Conservation (phyloP, 257 asterid genomes). For the Lantana camara region DNA sequence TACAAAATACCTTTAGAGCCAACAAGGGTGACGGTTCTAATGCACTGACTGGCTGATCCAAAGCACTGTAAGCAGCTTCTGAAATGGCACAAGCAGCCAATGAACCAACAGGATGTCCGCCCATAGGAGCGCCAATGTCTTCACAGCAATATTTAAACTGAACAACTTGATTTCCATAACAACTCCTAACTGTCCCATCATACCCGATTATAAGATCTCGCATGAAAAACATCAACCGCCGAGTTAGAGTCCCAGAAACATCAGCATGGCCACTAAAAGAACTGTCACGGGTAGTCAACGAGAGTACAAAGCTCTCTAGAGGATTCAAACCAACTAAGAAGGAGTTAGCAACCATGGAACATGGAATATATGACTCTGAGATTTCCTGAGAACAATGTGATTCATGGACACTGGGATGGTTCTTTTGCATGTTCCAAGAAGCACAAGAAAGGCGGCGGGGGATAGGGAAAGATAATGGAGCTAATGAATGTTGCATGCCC, state of each 20-base stretch:
- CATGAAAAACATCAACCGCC: slow-evolving; percentile 83
- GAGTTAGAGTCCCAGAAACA: slow-evolving; percentile 77
- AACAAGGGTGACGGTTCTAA: slow-evolving; percentile 89
- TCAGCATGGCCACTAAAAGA: slow-evolving; percentile 97
- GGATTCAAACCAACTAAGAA: slow-evolving; percentile 85
- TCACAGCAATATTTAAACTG: slow-evolving; percentile 58
- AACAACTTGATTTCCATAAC: slow-evolving; percentile 76
- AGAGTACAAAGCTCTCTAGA: slow-evolving; percentile 69
- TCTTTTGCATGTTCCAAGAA: slow-evolving; percentile 75
- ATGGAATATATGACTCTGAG: slow-evolving; percentile 55
- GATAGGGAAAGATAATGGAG: slow-evolving; percentile 69
- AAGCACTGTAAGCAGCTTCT: slow-evolving; percentile 95
- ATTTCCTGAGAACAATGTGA: slow-evolving; percentile 29
- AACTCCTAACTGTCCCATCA: slow-evolving; percentile 90
- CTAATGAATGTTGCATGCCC: slow-evolving; percentile 83
- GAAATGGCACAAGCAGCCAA: slow-evolving; percentile 94
- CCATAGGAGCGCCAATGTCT: slow-evolving; percentile 36
- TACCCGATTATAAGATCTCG: slow-evolving; percentile 72
- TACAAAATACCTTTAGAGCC: slow-evolving; percentile 65
- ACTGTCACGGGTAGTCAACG: slow-evolving; percentile 82
- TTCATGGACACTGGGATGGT: slow-evolving; percentile 23
- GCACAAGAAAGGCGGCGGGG: slow-evolving; percentile 74
- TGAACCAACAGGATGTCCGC: slow-evolving; percentile 92
- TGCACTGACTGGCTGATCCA: slow-evolving; percentile 92
- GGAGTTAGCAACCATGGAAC: slow-evolving; percentile 67